Percentiles rank a stretch among this genome's conserved stretches.
These are phyloP conservation scores for Podospora conica DNA, from an alignment of 495 filamentous ascomycete genomes.

Conservation along the genomic window DNA sequence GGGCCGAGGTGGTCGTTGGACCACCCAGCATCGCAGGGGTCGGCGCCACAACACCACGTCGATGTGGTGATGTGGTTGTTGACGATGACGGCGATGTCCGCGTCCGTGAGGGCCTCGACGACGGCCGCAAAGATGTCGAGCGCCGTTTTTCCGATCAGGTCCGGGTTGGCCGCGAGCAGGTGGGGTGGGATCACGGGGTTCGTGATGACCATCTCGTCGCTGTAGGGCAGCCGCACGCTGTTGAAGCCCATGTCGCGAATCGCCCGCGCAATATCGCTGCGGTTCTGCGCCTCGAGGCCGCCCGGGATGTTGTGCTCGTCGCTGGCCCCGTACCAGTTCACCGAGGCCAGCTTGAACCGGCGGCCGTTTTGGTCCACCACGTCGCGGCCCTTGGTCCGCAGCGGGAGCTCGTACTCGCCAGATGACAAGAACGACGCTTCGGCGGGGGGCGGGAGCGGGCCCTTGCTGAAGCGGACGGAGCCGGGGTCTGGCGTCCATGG, in stretches of 20 bases:
- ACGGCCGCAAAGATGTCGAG: slow-evolving; percentile 50
- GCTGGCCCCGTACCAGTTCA: slow-evolving; percentile 61
- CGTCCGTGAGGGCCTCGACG: slow-evolving; percentile 48
- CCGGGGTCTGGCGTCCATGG: slow-evolving; percentile 39
- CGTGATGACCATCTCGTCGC: slow-evolving; percentile 52
- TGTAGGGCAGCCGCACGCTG: slow-evolving; percentile 56
- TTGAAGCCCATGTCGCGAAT: slow-evolving; percentile 55
- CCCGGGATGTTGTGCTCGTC: slow-evolving; percentile 55
- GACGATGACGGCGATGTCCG: slow-evolving; percentile 51
- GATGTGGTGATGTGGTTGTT: slow-evolving; percentile 59
- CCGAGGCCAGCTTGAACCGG: slow-evolving; percentile 49
- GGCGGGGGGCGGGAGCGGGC: slow-evolving; percentile 36
- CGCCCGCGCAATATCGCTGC: slow-evolving; percentile 45
- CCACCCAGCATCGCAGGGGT: slow-evolving; percentile 56
- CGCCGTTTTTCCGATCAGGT: slow-evolving; percentile 45
- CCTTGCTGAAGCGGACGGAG: slow-evolving; percentile 35
- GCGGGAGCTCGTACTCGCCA: slow-evolving; percentile 37
- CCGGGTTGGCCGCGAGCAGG: slow-evolving; percentile 47
- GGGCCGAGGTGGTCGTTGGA: slow-evolving; percentile 48
- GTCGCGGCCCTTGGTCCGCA: slow-evolving; percentile 47
- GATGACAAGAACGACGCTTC: slow-evolving; percentile 34
- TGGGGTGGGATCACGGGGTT: slow-evolving; percentile 45
- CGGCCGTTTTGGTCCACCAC: slow-evolving; percentile 48
- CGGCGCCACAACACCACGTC: slow-evolving; percentile 55
- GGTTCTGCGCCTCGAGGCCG: slow-evolving; percentile 53